Evolutionary conservation across 1,284 basidiomycete species (phyloP), one percentile per base, ranked within the genome.

Genomic region (Ceratobasidium sp.): DNA sequence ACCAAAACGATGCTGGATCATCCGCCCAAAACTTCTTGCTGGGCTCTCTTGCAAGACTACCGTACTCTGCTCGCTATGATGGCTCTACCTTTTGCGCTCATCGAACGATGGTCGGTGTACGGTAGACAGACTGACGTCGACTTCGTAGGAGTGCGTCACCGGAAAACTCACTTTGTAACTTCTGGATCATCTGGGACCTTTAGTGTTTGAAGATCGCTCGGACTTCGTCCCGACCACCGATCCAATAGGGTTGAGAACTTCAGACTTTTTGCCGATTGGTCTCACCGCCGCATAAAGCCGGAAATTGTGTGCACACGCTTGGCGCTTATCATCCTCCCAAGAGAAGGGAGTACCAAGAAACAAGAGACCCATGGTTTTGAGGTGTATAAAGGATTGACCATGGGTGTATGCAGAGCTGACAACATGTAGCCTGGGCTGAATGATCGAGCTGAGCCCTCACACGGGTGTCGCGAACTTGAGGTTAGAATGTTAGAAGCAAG

Each of bases 301-400:
- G 48, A 20, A 50, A 50, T 20, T 46, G 48, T 4, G 48, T 50
- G 48, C 13, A 50, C 48, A 50, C 20, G 48, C 10, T 50, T 20
- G 48, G 48, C 48, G 48, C 20, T 93, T 95, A 62, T 96, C 93
- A 82, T 99, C 93, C 77, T 93, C 90, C 98, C 98, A 99, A 67
- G 90, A 86, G 79, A 99, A 91, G 33, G 98, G 96, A 4, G 97
- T 99, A 79, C 98, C 98, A 77, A 98, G 92, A 80, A 93, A 95
- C 79, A 99, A 87, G 66, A 99, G 91, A 79, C 98, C 98, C 98
- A 99, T 98, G 50, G 67, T 61, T n/a, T n/a, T n/a, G n/a, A n/a
- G n/a, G n/a, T n/a, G n/a, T n/a, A n/a, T n/a, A n/a, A n/a, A n/a
- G n/a, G n/a, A n/a, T n/a, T n/a, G n/a, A n/a, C n/a, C n/a, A n/a